A percentile compares a stretch with the other conserved stretches of the same genome.
These are phyloP conservation scores for Geotrichum klebahnii DNA, from an alignment of 1,139 yeast genomes.

Conservation along the genomic window DNA sequence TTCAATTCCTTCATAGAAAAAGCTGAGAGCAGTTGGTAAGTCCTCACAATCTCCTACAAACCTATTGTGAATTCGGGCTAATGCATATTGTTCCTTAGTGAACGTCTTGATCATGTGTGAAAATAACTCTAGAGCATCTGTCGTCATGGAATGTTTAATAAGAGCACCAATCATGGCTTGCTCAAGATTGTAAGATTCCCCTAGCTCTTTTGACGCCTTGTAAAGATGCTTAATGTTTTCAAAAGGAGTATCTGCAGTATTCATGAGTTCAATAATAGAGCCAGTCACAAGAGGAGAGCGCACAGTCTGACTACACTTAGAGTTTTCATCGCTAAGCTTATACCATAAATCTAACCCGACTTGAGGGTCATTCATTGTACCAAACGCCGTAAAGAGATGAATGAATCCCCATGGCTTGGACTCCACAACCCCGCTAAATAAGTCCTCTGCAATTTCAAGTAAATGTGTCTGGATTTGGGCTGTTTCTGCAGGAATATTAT, in stretches of 20 bases:
- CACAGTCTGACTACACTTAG: constrained; percentile 8
- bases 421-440: constrained; percentile 42
- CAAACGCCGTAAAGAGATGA: constrained; percentile 53
- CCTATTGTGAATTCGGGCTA: constrained; percentile 65
- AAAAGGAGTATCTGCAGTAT: constrained; percentile 56
- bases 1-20: constrained; percentile 66
- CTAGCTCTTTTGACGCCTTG: constrained; percentile 40
- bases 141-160: constrained; percentile 48
- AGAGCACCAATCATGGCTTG: constrained; percentile 61
- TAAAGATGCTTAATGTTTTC: constrained; percentile 54
- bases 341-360: constrained; percentile 54
- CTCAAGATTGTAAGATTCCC: constrained; percentile 45
- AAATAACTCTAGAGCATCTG: constrained; percentile 51
- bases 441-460: constrained; percentile 37
- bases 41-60: constrained; percentile 82
- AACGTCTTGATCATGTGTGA: constrained; percentile 42
- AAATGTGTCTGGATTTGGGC: not conserved
- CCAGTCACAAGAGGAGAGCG: constrained; percentile 61
- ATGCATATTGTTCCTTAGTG: constrained; percentile 42
- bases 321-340: constrained; percentile 19
- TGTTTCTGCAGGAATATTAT: not conserved
- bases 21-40: constrained; percentile 62
- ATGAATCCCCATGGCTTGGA: constrained; percentile 52
- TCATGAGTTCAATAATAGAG: constrained; percentile 64
- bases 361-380: constrained; percentile 48